A percentile compares a stretch with the other conserved stretches of the same genome.
Evolutionary conservation across 2,329 filamentous ascomycete genomes (phyloP).

Genomic region (Bertia moriformis): DNA sequence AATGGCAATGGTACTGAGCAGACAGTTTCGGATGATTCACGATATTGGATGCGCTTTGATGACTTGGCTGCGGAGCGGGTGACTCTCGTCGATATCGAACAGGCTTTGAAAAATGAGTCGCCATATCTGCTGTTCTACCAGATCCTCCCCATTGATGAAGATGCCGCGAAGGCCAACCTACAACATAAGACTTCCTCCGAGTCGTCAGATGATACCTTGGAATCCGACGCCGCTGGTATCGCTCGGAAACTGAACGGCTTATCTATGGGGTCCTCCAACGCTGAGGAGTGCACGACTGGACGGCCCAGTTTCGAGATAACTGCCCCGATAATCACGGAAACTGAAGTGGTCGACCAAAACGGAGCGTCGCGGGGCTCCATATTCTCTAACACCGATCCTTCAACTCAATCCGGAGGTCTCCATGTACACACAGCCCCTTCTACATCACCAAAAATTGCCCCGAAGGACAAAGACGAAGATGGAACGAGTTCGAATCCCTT

Average conservation of each 20-base stretch:
- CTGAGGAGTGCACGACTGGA: slow-evolving; percentile 42
- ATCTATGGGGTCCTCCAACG: slow-evolving; percentile 21
- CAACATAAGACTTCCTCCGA: slow-evolving; percentile 25
- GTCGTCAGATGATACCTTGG: slow-evolving; percentile 26
- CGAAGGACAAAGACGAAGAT: slow-evolving; percentile 29
- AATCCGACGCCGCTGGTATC: slow-evolving; percentile 25
- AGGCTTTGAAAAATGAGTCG: slow-evolving; percentile 70
- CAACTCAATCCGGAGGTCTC: too few relatives aligned
- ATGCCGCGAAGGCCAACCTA: neutral
- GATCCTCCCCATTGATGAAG: slow-evolving; percentile 64
- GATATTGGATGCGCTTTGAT: slow-evolving; percentile 78
- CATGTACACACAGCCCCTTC: slow-evolving; percentile 7
- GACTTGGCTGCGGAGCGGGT: slow-evolving; percentile 64
- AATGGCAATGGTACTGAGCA: neutral
- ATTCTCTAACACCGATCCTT: slow-evolving; percentile 30
- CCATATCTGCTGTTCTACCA: slow-evolving; percentile 94
- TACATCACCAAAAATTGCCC: slow-evolving; percentile 16
- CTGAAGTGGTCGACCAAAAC: neutral
- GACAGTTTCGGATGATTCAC: slow-evolving; percentile 45
- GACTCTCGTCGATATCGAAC: slow-evolving; percentile 56
- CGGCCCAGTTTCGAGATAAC: slow-evolving; percentile 22
- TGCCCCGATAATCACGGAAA: slow-evolving; percentile 2
- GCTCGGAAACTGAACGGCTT: slow-evolving; percentile 13
- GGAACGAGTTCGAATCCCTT: too few relatives aligned
- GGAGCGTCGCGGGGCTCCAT: slow-evolving; percentile 32